phyloP scores from a whole-genome alignment of 805 yeast species.

The Scheffersomyces ergatensis region DNA sequence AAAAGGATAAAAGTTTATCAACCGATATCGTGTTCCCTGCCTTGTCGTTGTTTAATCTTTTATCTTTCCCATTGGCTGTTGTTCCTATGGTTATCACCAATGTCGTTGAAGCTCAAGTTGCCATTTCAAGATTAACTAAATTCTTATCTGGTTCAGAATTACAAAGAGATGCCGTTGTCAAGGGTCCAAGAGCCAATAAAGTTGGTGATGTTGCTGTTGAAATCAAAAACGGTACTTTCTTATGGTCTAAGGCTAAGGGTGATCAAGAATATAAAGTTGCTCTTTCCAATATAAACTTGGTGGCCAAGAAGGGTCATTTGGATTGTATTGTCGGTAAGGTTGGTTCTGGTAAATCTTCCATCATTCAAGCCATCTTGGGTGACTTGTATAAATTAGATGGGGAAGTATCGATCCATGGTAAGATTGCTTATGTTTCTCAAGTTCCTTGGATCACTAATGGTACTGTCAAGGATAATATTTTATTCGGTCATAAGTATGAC shows the following conservation, averaged over 20 bases:
- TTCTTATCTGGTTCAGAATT: conserved; percentile 77
- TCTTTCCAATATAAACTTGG: conserved; percentile 57
- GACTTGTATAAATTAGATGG: conserved; percentile 79
- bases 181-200: conserved; percentile 44
- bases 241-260: conserved; percentile 73
- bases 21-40: conserved; percentile 94
- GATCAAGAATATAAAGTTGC: conserved; percentile 59
- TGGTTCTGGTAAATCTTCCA: conserved; percentile 86
- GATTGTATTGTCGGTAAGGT: conserved; percentile 87
- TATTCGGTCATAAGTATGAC: conserved; percentile 86
- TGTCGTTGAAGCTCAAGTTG: conserved; percentile 85
- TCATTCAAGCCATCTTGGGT: conserved; percentile 77
- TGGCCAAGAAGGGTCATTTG: conserved; percentile 71
- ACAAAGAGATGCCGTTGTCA: conserved; percentile 73
- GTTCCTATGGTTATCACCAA: conserved; percentile 88
- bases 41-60: conserved; percentile 78
- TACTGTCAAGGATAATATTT: conserved; percentile 82
- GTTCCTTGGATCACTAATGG: conserved; percentile 98
- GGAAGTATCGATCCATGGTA: conserved; percentile 67
- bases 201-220: conserved; percentile 68
- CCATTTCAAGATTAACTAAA: conserved; percentile 67
- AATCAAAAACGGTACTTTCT: conserved; percentile 65
- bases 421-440: conserved; percentile 86
- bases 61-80: conserved; percentile 88
- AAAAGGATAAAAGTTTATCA: conserved; percentile 56